Evolutionary conservation across 306 rosid species (phyloP).

Genomic region (Spatholobus suberectus): DNA sequence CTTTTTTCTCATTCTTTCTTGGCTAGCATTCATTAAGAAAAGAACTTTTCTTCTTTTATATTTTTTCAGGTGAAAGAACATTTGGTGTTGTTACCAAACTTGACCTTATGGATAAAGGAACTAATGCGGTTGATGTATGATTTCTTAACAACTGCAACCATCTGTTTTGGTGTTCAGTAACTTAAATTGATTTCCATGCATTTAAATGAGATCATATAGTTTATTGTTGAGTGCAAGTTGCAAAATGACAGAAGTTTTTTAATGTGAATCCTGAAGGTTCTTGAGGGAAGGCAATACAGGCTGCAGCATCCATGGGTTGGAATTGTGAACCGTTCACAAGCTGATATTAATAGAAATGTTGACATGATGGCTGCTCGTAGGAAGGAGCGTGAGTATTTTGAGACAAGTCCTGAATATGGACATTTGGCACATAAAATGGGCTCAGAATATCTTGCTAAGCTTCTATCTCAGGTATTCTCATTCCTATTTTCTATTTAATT

Average conservation of each 20-base stretch:
- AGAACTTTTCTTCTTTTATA: neutral
- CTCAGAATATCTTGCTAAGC: conserved; percentile 96
- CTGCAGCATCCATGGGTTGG: conserved; percentile 99
- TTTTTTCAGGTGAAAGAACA: conserved; percentile 88
- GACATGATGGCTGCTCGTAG: conserved; percentile 95
- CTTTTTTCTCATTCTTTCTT: conserved; percentile 28
- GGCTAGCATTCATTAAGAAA: neutral
- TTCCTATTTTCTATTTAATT: conserved; percentile 28
- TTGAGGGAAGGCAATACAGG: conserved; percentile 92
- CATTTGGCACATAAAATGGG: conserved; percentile 98
- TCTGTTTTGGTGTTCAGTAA: conserved; percentile 36
- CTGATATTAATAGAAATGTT: conserved; percentile 92
- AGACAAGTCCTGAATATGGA: conserved; percentile 97
- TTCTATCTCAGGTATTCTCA: conserved; percentile 80
- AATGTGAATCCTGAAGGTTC: conserved; percentile 70
- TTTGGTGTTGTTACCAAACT: conserved; percentile 98
- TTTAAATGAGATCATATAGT: conserved; percentile 29
- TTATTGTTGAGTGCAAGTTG: neutral
- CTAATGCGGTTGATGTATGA: conserved; percentile 93
- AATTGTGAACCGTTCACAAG: conserved; percentile 98
- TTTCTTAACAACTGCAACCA: conserved; percentile 35
- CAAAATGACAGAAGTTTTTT: conserved; percentile 37
- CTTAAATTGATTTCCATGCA: conserved; percentile 22
- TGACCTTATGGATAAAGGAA: conserved; percentile 98
- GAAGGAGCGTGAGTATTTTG: conserved; percentile 93